These are phyloP conservation scores for Suillus bovinus DNA, from an alignment of 768 basidiomycete genomes.

Conservation along the genomic window DNA sequence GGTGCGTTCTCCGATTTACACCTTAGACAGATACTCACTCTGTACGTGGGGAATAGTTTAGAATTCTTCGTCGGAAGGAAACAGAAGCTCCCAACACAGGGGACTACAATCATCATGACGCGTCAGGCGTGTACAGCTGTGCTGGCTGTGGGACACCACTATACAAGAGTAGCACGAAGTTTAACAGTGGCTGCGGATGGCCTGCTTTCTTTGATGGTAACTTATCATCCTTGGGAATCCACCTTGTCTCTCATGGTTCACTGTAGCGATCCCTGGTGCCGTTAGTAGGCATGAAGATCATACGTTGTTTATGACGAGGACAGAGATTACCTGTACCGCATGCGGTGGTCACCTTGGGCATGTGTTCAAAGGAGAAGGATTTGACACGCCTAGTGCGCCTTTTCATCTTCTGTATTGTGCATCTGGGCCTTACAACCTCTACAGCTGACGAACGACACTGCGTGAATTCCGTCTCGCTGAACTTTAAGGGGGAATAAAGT, in stretches of 20 bases:
- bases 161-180: slow-evolving; percentile 89
- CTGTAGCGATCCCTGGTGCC: slow-evolving; percentile 83
- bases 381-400: slow-evolving; percentile 68
- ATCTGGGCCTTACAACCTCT: slow-evolving; percentile 3
- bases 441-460: slow-evolving; percentile 84
- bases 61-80: slow-evolving; percentile 81
- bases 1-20: slow-evolving; percentile 42
- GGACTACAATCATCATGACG: slow-evolving; percentile 71
- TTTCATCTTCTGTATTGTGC: background rate
- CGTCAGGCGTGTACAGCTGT: slow-evolving; percentile 72
- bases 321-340: slow-evolving; percentile 86
- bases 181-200: slow-evolving; percentile 94
- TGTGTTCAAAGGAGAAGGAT: slow-evolving; percentile 93
- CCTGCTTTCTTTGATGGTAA: slow-evolving; percentile 95
- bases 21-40: background rate
- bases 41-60: slow-evolving; percentile 56
- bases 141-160: slow-evolving; percentile 80
- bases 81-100: slow-evolving; percentile 81
- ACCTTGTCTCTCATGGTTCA: slow-evolving; percentile 4
- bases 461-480: slow-evolving; percentile 87
- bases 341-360: slow-evolving; percentile 95
- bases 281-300: slow-evolving; percentile 58
- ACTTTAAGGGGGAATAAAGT: slow-evolving; percentile 52
- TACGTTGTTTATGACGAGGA: slow-evolving; percentile 66
- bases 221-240: slow-evolving; percentile 9